phyloP scores from a whole-genome alignment of 495 filamentous ascomycete genomes.

The Talaromyces trachyspermus region DNA sequence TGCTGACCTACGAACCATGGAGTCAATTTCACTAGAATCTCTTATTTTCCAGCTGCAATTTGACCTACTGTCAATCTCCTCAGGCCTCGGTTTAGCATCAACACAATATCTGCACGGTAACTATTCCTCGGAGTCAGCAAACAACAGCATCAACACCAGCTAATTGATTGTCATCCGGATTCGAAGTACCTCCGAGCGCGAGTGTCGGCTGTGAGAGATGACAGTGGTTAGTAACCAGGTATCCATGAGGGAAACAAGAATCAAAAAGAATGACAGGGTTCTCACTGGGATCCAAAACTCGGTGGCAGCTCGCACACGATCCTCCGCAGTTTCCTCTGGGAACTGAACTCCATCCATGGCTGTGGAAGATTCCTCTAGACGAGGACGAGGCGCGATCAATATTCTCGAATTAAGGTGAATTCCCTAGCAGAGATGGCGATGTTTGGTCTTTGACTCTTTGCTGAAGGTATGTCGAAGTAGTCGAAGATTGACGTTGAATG shows the following conservation, averaged over 20 bases:
- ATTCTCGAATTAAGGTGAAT: neutral
- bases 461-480: neutral
- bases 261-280: too few relatives aligned
- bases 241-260: neutral
- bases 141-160: neutral
- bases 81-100: slow-evolving; percentile 86
- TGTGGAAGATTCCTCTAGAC: slow-evolving; percentile 1
- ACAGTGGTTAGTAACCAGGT: slow-evolving; percentile 15
- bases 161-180: slow-evolving; percentile 2
- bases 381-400: neutral
- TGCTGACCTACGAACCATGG: slow-evolving; percentile 55
- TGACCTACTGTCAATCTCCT: slow-evolving; percentile 54
- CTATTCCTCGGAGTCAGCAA: slow-evolving; percentile 21
- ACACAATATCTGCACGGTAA: slow-evolving; percentile 77
- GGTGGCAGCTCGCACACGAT: slow-evolving; percentile 70
- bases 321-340: slow-evolving; percentile 72
- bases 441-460: neutral
- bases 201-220: slow-evolving; percentile 31
- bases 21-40: neutral
- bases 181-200: slow-evolving; percentile 50
- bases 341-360: slow-evolving; percentile 67
- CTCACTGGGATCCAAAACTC: slow-evolving; percentile 85
- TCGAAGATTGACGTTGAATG: too few relatives aligned
- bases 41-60: neutral
- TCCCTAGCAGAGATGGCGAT: neutral